Evolutionary conservation across 192 early-diverging fungal species (phyloP).

Genomic region (Backusella luteola): DNA sequence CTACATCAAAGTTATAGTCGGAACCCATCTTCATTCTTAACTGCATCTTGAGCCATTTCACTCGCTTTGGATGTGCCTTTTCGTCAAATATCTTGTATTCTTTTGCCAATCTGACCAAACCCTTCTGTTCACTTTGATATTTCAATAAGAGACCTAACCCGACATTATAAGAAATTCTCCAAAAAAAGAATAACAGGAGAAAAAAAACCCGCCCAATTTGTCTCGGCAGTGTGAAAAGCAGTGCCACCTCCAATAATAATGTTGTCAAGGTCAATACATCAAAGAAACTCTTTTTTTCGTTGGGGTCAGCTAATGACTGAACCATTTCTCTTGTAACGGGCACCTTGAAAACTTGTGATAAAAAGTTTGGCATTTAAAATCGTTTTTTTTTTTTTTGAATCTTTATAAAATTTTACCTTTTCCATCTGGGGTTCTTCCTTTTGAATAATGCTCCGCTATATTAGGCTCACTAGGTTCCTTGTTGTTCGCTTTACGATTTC

Average conservation of each 20-base stretch:
- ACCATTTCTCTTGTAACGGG: constrained; percentile 74
- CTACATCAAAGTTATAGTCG: constrained; percentile 76
- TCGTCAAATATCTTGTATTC: constrained; percentile 65
- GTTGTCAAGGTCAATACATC: constrained; percentile 63
- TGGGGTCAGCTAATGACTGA: constrained; percentile 66
- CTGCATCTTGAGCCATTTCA: constrained; percentile 60
- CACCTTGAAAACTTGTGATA: constrained; percentile 57
- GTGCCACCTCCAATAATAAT: constrained; percentile 57
- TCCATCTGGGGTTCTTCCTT: constrained; percentile 39
- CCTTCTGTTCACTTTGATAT: constrained; percentile 71
- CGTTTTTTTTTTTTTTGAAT: neutral
- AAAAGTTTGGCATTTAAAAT: neutral
- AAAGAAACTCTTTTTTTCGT: constrained; percentile 69
- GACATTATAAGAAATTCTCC: constrained; percentile 83
- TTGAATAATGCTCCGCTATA: neutral
- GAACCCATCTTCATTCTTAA: constrained; percentile 73
- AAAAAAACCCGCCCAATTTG: constrained; percentile 55
- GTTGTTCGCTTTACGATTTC: neutral
- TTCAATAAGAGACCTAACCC: constrained; percentile 81
- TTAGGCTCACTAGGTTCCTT: neutral
- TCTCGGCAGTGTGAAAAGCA: constrained; percentile 61
- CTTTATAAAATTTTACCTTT: constrained; percentile 23
- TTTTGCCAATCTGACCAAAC: constrained; percentile 67
- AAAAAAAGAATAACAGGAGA: constrained; percentile 76
- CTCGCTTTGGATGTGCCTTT: constrained; percentile 45